A percentile compares a stretch with the other conserved stretches of the same genome.
Conservation (phyloP, 371 early-diverging fungal species). For the Apophysomyces sp. region DNA sequence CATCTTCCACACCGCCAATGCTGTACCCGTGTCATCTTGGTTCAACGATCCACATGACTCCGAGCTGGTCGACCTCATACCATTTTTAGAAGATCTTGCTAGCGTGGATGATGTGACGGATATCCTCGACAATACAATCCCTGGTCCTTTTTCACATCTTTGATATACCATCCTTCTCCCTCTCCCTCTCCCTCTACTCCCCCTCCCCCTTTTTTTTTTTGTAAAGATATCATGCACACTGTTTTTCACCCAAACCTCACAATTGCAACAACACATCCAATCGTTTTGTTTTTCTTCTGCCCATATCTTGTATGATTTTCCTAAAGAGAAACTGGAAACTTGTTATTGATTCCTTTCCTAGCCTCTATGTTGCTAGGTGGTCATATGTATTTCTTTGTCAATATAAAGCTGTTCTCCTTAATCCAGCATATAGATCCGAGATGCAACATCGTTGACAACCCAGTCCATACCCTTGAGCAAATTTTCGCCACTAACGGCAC, state of each 20-base stretch:
- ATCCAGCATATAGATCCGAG: conserved; percentile 78
- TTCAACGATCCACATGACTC: conserved; percentile 95
- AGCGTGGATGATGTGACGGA: conserved; percentile 85
- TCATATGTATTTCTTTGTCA: conserved; percentile 1
- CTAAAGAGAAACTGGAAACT: neutral
- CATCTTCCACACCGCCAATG: conserved; percentile 92
- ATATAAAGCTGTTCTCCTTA: conserved; percentile 13
- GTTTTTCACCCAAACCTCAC: conserved; percentile 4
- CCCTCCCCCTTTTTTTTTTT: neutral
- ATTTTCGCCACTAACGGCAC: conserved; percentile 89
- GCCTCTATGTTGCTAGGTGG: neutral
- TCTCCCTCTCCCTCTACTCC: neutral
- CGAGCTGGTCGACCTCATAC: conserved; percentile 90
- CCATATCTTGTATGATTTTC: neutral
- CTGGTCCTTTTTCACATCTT: conserved; percentile 21
- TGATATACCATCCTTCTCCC: conserved; percentile 4
- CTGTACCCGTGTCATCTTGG: conserved; percentile 96
- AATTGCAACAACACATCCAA: conserved; percentile 7
- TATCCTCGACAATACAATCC: conserved; percentile 65
- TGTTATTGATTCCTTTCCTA: conserved; percentile 1
- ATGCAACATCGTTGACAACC: conserved; percentile 89
- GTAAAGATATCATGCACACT: conserved; percentile 12
- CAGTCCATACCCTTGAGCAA: conserved; percentile 90
- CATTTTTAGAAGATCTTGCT: conserved; percentile 90
- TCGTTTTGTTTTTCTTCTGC: conserved; percentile 1